These are phyloP conservation scores for Eremochloa ophiuroides DNA, from an alignment of 176 grass and related monocot genomes.

Conservation along the genomic window DNA sequence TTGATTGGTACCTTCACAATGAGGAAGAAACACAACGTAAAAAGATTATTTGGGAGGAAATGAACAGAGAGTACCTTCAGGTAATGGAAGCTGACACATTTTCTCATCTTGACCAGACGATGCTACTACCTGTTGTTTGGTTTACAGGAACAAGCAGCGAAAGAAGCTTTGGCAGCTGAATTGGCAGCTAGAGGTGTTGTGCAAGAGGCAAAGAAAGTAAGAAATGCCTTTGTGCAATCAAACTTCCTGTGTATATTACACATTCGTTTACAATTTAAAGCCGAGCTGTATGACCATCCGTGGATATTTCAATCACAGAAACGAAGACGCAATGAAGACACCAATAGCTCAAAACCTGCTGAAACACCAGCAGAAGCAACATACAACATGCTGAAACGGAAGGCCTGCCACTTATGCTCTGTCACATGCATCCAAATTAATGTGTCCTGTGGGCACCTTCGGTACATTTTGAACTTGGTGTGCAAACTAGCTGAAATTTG, in stretches of 20 bases:
- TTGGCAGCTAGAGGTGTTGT: conserved; percentile 46
- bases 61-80: conserved; percentile 93
- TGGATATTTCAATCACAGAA: conserved; percentile 36
- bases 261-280: neutral
- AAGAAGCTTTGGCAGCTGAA: conserved; percentile 66
- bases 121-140: conserved; percentile 7
- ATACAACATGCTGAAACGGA: conserved; percentile 72
- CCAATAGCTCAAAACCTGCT: conserved; percentile 43
- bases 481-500: neutral
- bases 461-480: neutral
- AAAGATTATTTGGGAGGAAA: conserved; percentile 94
- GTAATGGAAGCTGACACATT: conserved; percentile 18
- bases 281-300: neutral
- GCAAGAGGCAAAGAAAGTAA: conserved; percentile 43
- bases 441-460: neutral
- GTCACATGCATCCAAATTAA: neutral
- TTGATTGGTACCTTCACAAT: conserved; percentile 71
- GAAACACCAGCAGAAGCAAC: conserved; percentile 77
- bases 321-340: conserved; percentile 51
- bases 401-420: conserved; percentile 39
- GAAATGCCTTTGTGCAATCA: neutral
- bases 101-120: conserved; percentile 7
- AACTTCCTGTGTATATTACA: neutral
- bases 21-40: conserved; percentile 81
- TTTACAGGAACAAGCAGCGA: conserved; percentile 72